Percentiles rank a stretch among this genome's conserved stretches.
Conservation (phyloP, 2,329 filamentous ascomycete species). For the Thelonectria olida region DNA sequence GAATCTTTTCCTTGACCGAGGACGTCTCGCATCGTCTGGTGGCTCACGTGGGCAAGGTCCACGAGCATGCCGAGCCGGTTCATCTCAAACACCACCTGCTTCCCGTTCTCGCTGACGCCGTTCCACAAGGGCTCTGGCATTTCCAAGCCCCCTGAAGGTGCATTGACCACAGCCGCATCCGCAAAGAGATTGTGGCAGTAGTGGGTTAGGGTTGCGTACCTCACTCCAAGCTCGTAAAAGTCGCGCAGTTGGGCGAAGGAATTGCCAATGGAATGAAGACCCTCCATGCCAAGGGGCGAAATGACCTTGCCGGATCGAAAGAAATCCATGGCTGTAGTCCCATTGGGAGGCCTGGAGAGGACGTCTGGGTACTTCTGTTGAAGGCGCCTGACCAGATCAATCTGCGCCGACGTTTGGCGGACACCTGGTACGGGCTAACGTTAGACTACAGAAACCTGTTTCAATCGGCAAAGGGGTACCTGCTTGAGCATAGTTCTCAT, state of each 20-base stretch:
- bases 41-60: conserved; percentile 43
- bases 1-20: too few relatives aligned
- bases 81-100: conserved; percentile 45
- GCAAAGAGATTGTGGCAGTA: conserved; percentile 33
- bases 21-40: conserved; percentile 35
- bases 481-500: too few relatives aligned
- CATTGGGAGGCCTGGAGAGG: conserved; percentile 34
- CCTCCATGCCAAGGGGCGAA: conserved; percentile 48
- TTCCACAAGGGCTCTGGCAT: too few relatives aligned
- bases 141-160: too few relatives aligned
- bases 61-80: conserved; percentile 43
- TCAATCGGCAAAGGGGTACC: conserved; percentile 37
- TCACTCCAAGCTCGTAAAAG: conserved; percentile 42
- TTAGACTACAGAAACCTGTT: too few relatives aligned
- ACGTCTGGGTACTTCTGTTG: conserved; percentile 36
- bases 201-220: conserved; percentile 47
- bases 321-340: conserved; percentile 38
- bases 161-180: too few relatives aligned
- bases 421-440: too few relatives aligned
- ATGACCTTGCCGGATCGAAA: conserved; percentile 44
- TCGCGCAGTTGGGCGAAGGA: conserved; percentile 44
- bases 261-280: conserved; percentile 45
- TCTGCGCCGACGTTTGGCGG: conserved; percentile 20
- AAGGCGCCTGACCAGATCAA: conserved; percentile 36
- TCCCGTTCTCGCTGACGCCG: conserved; percentile 34